Base-by-base conservation (phyloP, 257 asterid genomes). In the Primulina tabacum region DNA sequence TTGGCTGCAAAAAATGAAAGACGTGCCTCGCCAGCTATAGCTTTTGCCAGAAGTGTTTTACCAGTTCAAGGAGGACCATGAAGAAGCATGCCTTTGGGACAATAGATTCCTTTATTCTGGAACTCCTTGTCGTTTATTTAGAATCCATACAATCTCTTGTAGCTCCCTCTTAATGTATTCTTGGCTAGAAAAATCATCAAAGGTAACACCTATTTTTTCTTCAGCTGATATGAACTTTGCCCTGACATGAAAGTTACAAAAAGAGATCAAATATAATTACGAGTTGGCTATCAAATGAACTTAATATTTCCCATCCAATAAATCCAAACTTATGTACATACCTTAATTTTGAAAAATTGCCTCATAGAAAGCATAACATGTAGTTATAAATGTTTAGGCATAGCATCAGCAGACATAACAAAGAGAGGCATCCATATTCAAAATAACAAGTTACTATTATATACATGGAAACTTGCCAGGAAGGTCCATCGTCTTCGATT, bases 31-130 rank as follows among this genome's bases (percentile, higher is more conserved):
- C 99, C 99, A 80, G 99, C 99, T 76, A 93, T 93, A 67, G 99
- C 99, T 85, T 90, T 93, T 64, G 99, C 99, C 50, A 93, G 86
- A 82, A 93, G 97, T 69, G 99, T 93, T 89, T 93, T 93, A 75
- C 99, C 99, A 79, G 99, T 93, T 72, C 99, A 97, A 67, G 99
- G 99, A 75, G 99, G 99, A 62, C 99, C 99, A 78, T 90, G 95
- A 62, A 93, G 96, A 37, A 90, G 99, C 80, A 93, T 97, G 47
- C 97, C 99, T 85, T 89, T 93, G 56, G 99, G 99, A 83, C 99
- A 93, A 75, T 93, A 93, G 73, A 93, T 93, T 57, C 99, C 99
- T 82, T 88, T 90, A 71, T 85, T 84, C 82, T 88, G 97, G 78
- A 81, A 93, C 79, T 87, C 97, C 79, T 89, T 97, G 26, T 90